These are phyloP conservation scores for Macadamia tetraphylla DNA, from an alignment of 164 flowering plant species.

Conservation along the genomic window DNA sequence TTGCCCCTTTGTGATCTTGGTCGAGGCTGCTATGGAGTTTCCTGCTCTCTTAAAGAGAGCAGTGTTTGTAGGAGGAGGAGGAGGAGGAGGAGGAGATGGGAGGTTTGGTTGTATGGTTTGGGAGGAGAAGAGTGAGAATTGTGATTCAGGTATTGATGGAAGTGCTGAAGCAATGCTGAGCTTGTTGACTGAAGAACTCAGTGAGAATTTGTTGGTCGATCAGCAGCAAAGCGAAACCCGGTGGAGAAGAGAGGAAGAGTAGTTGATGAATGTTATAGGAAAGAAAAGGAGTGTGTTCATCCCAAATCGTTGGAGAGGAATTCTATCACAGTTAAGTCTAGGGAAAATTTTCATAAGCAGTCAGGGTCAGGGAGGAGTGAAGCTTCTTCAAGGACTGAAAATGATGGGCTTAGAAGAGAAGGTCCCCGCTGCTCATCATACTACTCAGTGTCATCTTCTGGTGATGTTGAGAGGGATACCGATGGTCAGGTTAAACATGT, in stretches of 20 bases:
- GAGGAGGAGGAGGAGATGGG: constrained; percentile 22
- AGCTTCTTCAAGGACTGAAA: constrained; percentile 22
- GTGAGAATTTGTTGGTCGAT: constrained; percentile 21
- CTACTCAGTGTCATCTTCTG: constrained; percentile 49
- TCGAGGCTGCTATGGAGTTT: constrained; percentile 24
- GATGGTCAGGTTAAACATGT: constrained; percentile 28
- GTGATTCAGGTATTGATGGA: constrained; percentile 18
- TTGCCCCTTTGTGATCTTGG: constrained; percentile 24
- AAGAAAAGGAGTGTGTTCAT: constrained; percentile 22
- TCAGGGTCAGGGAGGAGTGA: constrained; percentile 5
- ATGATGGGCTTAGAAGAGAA: constrained; percentile 30
- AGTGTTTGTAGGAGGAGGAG: constrained; percentile 17
- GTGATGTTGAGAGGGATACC: constrained; percentile 35
- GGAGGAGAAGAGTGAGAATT: constrained; percentile 24
- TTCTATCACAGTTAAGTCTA: constrained; percentile 14
- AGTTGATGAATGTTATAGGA: constrained; percentile 16
- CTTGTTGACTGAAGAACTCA: constrained; percentile 53
- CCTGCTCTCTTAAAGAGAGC: constrained; percentile 22
- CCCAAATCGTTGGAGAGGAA: constrained; percentile 23
- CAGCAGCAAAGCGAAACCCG: constrained; percentile 7
- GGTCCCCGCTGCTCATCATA: constrained; percentile 65
- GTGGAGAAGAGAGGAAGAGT: constrained; percentile 18
- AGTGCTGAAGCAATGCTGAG: constrained; percentile 61
- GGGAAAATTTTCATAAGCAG: constrained; percentile 11
- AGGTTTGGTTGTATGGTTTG: constrained; percentile 25